These are phyloP conservation scores for Asterophora parasitica DNA, from an alignment of 768 basidiomycete genomes.

Conservation along the genomic window DNA sequence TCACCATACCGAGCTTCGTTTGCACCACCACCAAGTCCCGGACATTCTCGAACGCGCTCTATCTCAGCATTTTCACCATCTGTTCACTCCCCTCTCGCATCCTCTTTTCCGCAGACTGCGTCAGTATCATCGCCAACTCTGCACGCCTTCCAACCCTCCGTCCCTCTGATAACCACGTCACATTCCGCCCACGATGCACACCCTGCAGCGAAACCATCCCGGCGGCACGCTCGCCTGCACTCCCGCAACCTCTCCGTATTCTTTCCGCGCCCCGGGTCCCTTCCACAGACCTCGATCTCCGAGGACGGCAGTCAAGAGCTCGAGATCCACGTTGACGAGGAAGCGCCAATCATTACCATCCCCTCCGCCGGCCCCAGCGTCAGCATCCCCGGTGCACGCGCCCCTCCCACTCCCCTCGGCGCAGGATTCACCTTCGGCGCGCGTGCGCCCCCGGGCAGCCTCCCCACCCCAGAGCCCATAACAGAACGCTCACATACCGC, in stretches of 20 bases:
- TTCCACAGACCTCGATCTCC: slow-evolving; percentile 55
- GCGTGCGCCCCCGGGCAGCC: slow-evolving; percentile 36
- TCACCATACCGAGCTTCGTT: slow-evolving; percentile 32
- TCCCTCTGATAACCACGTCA: slow-evolving; percentile 12
- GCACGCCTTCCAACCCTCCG: slow-evolving; percentile 13
- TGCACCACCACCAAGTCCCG: slow-evolving; percentile 19
- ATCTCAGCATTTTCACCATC: slow-evolving; percentile 48
- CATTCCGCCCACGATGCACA: slow-evolving; percentile 21
- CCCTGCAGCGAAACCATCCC: slow-evolving; percentile 11
- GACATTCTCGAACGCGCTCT: slow-evolving; percentile 42
- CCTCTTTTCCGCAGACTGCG: slow-evolving; percentile 21
- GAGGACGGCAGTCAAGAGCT: slow-evolving; percentile 63
- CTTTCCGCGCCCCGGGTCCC: slow-evolving; percentile 77
- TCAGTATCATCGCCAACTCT: slow-evolving; percentile 19
- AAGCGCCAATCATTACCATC: slow-evolving; percentile 42
- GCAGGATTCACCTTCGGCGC: slow-evolving; percentile 64
- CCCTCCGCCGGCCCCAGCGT: slow-evolving; percentile 40
- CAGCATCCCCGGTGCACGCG: slow-evolving; percentile 34
- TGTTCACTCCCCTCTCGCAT: slow-evolving; percentile 46
- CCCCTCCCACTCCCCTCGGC: slow-evolving; percentile 37
- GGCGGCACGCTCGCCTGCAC: slow-evolving; percentile 69
- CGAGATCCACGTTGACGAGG: slow-evolving; percentile 37
- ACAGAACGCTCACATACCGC: slow-evolving; percentile 5
- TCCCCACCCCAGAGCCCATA: slow-evolving; percentile 23
- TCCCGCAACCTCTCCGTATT: slow-evolving; percentile 89